Base-by-base conservation (phyloP, 2,329 filamentous ascomycete genomes). In the Botrytis deweyae region DNA sequence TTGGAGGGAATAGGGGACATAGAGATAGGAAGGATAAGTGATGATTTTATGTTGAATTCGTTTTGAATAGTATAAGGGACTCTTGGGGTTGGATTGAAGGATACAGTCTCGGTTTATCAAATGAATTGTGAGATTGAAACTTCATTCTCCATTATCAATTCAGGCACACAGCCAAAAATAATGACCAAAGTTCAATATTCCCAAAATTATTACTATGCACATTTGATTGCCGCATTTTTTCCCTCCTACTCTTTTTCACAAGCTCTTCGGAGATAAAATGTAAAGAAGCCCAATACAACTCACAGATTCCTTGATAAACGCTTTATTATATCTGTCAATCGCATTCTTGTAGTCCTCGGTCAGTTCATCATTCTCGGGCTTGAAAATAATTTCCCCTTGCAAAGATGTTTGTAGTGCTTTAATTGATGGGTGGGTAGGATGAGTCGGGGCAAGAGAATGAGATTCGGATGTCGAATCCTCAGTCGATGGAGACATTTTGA, bases 141-240 rank as follows among this genome's bases (percentile, higher is more conserved):
- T 25, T 52, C 25, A n/a, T 52, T 52, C 10, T 52, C 10, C 49
- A n/a, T 52, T 14, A 12, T 12, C 49, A n/a, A n/a, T 52, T n/a
- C 22, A 5, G 25, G 1, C 10, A 12, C 6, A n/a, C 4, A 6
- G 49, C 4, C 25, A n/a, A n/a, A 12, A 52, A 1, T 6, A n/a
- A n/a, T 49, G 1, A 6, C 49, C 49, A 3, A n/a, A n/a, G 46
- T 52, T 0, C 12, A n/a, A 6, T 1, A 52, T 4, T n/a, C 10
- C n/a, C 25, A 25, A 25, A 25, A 52, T 6, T n/a, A 3, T 14
- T 52, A 52, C 16, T 18, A 4, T 33, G 6, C 4, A 14, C 1
- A n/a, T n/a, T 52, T 1, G 6, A n/a, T n/a, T 14, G 12, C 12
- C 0, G 4, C 49, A 14, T 3, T 14, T 2, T 52, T 25, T n/a